Percentiles rank a stretch among this genome's conserved stretches.
Evolutionary conservation across 768 basidiomycete species (phyloP).

Genomic region (Calocybe cyanea): DNA sequence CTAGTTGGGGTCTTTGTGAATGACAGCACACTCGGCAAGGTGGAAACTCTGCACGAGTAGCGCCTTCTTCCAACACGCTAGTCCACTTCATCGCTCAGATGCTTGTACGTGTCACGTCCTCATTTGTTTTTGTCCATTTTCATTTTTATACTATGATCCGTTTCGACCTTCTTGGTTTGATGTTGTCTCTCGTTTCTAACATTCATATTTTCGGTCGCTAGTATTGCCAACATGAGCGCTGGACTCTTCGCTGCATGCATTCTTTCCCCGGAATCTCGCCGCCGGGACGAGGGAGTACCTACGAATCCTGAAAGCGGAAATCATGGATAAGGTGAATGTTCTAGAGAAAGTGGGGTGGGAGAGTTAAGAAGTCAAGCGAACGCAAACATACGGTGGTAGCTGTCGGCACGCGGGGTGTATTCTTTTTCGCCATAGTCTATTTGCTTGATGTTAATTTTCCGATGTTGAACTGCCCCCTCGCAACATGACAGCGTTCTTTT

Average conservation of each 20-base stretch:
- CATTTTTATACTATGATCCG: no score
- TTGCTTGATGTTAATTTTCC: slow-evolving; percentile 14
- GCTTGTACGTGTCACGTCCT: no score
- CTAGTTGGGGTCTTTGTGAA: no score
- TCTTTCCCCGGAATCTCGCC: slow-evolving; percentile 64
- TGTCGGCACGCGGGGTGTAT: not conserved
- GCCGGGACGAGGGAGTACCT: slow-evolving; percentile 73
- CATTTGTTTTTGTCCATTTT: no score
- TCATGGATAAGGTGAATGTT: slow-evolving; percentile 72
- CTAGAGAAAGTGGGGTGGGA: slow-evolving; percentile 86
- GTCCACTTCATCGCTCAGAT: no score
- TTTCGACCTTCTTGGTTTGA: no score
- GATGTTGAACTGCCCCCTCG: slow-evolving; percentile 2
- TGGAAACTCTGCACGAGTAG: no score
- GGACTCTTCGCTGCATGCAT: slow-evolving; percentile 89
- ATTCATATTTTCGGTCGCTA: slow-evolving; percentile 97
- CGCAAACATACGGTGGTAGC: slow-evolving; percentile 15
- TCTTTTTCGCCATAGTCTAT: slow-evolving; percentile 3
- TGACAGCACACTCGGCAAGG: no score
- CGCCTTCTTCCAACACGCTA: no score
- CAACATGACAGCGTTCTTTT: not conserved
- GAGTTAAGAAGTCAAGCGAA: slow-evolving; percentile 52
- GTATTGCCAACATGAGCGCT: slow-evolving; percentile 95
- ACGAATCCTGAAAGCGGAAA: slow-evolving; percentile 65
- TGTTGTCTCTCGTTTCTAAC: no score